Evolutionary conservation across 1,139 yeast genomes (phyloP), one percentile per base, ranked within the genome.

Genomic region (Blastobotrys persicus): DNA sequence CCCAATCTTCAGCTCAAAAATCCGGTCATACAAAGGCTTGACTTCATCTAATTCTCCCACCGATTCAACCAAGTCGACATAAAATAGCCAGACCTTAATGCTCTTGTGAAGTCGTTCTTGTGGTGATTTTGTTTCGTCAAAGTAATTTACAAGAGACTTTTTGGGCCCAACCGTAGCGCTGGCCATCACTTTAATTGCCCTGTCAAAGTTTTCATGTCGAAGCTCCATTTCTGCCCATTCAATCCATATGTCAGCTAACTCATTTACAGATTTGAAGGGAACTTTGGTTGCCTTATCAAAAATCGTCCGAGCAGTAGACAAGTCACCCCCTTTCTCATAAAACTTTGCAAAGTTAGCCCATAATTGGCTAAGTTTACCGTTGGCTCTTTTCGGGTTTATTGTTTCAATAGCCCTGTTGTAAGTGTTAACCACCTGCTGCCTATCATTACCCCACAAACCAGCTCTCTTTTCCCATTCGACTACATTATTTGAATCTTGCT

Each of bases 341-440:
- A 85, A 67, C 19, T 70, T 67, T 1, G 95, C 86, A 65, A 87
- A 89, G 11, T 73, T 69, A 9, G 78, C 70, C 96, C 97, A 91
- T 9, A 89, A 62, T 34, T 75, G 69, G 14, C 63, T 63, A 35
- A 60, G 54, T 45, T 64, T 62, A 4, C 71, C 71, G 4, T 60
- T 56, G 0, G 83, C 81, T 50, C 74, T 76, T 18, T 76, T 68
- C 0, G 95, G 92, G 55, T 84, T 79, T 12, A 89, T 79, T 1
- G 77, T 70, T n/a, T 78, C 72, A 17, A 89, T 74, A 0, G 96
- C 95, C 31, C 77, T 69, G 0, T 83, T 82, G 63, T 77, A 87
- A 0, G 88, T 77, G 37, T 75, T 72, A 19, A 85, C 73, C 9
- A 78, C 72, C 44, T 74, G 61, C 67, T 44, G 72, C 62, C 31